These are phyloP conservation scores for Stentor roeselii DNA, from an alignment of 73 alveolate species.

Conservation along the genomic window DNA sequence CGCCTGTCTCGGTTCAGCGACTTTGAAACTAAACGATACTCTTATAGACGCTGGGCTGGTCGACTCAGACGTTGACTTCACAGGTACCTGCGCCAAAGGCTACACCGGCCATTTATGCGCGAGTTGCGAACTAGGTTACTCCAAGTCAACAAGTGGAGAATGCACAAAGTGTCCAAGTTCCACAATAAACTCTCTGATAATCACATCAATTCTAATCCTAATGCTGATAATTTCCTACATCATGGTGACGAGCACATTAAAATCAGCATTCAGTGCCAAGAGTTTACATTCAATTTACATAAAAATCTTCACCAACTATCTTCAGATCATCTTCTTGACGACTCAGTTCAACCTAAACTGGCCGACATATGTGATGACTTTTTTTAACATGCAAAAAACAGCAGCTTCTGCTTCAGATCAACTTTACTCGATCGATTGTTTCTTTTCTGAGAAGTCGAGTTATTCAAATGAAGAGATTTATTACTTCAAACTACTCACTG, in stretches of 20 bases:
- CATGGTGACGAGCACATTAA: constrained; percentile 33
- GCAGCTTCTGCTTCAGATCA: constrained; percentile 32
- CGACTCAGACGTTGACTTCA: background rate
- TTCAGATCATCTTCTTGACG: constrained; percentile 35
- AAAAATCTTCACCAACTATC: constrained; percentile 47
- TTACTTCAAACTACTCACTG: constrained; percentile 30
- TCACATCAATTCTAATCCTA: background rate
- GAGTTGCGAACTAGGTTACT: constrained; percentile 21
- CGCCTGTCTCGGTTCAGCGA: constrained; percentile 30
- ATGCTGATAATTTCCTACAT: background rate
- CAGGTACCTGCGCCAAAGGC: constrained; percentile 37
- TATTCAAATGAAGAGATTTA: constrained; percentile 30
- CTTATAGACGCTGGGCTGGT: background rate
- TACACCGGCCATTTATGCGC: constrained; percentile 40
- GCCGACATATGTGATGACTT: constrained; percentile 35
- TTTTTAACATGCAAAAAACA: constrained; percentile 10
- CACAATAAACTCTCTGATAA: background rate
- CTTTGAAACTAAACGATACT: background rate
- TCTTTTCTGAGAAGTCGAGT: constrained; percentile 19
- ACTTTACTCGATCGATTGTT: constrained; percentile 51
- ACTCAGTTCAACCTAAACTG: constrained; percentile 37
- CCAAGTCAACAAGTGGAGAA: background rate
- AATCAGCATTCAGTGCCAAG: constrained; percentile 33
- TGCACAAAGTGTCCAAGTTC: constrained; percentile 38
- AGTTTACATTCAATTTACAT: constrained; percentile 47